Percentiles rank a stretch among this genome's conserved stretches.
phyloP scores from a whole-genome alignment of 2,329 filamentous ascomycete genomes.

The Coniochaeta sp. region DNA sequence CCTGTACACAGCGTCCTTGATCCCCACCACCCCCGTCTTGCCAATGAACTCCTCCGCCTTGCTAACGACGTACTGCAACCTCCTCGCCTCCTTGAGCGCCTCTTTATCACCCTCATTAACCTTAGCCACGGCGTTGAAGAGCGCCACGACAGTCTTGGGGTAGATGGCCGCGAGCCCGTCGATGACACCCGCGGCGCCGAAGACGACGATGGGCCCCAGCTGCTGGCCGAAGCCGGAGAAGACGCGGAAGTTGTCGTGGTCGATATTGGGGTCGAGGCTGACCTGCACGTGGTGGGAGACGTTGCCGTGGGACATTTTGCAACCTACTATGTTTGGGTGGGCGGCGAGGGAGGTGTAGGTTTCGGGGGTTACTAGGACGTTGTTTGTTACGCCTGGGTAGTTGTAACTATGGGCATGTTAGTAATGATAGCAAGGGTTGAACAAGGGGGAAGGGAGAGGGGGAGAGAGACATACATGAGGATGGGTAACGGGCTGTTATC shows the following conservation, averaged over 20 bases:
- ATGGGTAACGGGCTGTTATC: slow-evolving; percentile 53
- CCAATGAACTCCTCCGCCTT: slow-evolving; percentile 56
- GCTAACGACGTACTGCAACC: slow-evolving; percentile 55
- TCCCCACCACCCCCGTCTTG: slow-evolving; percentile 53
- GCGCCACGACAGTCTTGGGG: slow-evolving; percentile 51
- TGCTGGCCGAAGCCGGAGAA: slow-evolving; percentile 63
- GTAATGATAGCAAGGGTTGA: neutral
- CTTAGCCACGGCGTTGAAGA: slow-evolving; percentile 41
- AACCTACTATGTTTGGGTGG: slow-evolving; percentile 60
- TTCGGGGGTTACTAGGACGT: slow-evolving; percentile 48
- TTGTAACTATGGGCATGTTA: slow-evolving; percentile 30
- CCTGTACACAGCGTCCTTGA: slow-evolving; percentile 54
- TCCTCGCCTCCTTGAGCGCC: slow-evolving; percentile 40
- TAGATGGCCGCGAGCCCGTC: slow-evolving; percentile 60
- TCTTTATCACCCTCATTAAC: slow-evolving; percentile 13
- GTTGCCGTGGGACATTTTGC: slow-evolving; percentile 60
- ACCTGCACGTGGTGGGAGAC: slow-evolving; percentile 59
- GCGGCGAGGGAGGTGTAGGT: slow-evolving; percentile 50
- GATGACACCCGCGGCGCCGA: slow-evolving; percentile 59
- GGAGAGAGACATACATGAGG: slow-evolving; percentile 39
- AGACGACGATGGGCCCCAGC: slow-evolving; percentile 53
- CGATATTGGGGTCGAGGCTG: slow-evolving; percentile 51
- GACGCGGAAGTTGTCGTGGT: slow-evolving; percentile 53
- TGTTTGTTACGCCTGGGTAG: slow-evolving; percentile 60
- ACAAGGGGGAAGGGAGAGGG: neutral